A percentile compares a stretch with the other conserved stretches of the same genome.
Conservation (phyloP, 495 filamentous ascomycete genomes). For the Halenospora varia region DNA sequence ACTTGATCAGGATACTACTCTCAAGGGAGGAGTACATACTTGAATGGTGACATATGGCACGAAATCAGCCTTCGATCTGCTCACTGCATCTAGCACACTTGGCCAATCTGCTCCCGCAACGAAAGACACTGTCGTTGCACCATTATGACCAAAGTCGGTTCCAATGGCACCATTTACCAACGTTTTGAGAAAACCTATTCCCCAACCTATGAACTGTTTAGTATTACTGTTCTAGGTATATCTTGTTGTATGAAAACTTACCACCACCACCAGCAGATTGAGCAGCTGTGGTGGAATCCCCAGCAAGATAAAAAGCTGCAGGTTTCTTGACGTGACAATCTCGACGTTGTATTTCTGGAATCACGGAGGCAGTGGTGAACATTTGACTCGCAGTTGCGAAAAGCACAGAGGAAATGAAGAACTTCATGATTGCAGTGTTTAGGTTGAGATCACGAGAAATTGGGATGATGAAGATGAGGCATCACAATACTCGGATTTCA, state of each 20-base stretch:
- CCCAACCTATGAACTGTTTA: conserved; percentile 35
- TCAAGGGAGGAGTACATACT: conserved; percentile 20
- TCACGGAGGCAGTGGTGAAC: not conserved
- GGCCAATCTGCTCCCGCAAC: conserved; percentile 41
- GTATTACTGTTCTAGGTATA: not conserved
- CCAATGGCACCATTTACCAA: conserved; percentile 38
- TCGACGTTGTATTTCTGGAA: not conserved
- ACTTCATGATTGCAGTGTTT: not conserved
- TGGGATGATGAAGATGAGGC: not conserved
- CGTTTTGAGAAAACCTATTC: conserved; percentile 44
- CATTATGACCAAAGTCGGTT: conserved; percentile 44
- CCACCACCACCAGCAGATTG: conserved; percentile 17
- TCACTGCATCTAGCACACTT: conserved; percentile 32
- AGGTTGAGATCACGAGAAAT: not conserved
- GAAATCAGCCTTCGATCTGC: conserved; percentile 24
- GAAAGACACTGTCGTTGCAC: conserved; percentile 48
- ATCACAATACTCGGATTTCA: too few relatives aligned
- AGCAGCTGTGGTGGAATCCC: conserved; percentile 47
- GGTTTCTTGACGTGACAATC: conserved; percentile 15
- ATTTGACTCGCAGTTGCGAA: not conserved
- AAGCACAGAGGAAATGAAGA: not conserved
- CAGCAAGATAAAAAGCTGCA: conserved; percentile 45
- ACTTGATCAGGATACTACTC: not conserved
- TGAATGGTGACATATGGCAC: conserved; percentile 43
- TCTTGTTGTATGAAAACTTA: not conserved